phyloP scores from a whole-genome alignment of 2,329 filamentous ascomycete species.

The Nannizziopsis barbatae region DNA sequence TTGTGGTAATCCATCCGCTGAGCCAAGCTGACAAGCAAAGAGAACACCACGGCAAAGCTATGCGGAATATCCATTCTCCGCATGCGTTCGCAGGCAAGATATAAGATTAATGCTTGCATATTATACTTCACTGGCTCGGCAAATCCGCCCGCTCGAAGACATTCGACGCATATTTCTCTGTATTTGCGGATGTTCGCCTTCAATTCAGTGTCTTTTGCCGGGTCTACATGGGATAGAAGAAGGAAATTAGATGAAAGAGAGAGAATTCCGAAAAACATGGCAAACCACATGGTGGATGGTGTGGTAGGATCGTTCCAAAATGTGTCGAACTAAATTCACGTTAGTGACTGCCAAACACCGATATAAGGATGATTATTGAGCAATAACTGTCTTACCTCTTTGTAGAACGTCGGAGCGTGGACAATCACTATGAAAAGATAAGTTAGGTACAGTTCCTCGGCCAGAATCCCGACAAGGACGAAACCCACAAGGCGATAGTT shows the following conservation, averaged over 20 bases:
- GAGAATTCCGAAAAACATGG: conserved; percentile 10
- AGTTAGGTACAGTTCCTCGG: background rate
- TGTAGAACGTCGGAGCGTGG: conserved; percentile 9
- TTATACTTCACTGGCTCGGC: conserved; percentile 21
- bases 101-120: conserved; percentile 21
- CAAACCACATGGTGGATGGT: conserved; percentile 11
- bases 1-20: conserved; percentile 35
- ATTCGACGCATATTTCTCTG: conserved; percentile 19
- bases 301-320: conserved; percentile 10
- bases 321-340: conserved; percentile 9
- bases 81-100: conserved; percentile 19
- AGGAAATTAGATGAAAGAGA: conserved; percentile 9
- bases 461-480: background rate
- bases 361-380: background rate
- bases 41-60: conserved; percentile 22
- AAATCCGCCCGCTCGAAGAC: conserved; percentile 23
- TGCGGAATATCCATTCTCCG: conserved; percentile 17
- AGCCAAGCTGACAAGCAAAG: conserved; percentile 23
- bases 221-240: conserved; percentile 1
- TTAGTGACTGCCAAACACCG: background rate
- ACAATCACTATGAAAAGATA: conserved; percentile 5
- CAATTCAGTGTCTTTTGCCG: background rate
- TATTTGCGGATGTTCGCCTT: conserved; percentile 3
- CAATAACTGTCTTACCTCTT: conserved; percentile 9
- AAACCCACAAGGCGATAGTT: conserved; percentile 9